These are phyloP conservation scores for Wickerhamiella cacticola DNA, from an alignment of 805 yeast genomes.

Conservation along the genomic window DNA sequence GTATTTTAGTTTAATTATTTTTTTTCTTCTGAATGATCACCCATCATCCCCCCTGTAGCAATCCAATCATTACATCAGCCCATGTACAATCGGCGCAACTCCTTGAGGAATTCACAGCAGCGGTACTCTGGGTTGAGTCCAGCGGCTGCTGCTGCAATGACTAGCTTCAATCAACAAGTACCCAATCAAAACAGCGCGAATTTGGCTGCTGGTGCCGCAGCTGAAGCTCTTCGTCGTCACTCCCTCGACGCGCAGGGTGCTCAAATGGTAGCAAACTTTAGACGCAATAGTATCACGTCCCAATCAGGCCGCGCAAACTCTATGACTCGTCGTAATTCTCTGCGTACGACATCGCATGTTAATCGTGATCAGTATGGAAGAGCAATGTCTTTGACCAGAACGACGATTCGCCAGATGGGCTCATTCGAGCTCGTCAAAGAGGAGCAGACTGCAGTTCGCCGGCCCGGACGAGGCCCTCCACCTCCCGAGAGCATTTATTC, in stretches of 20 bases:
- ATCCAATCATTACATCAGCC: constrained; percentile 1
- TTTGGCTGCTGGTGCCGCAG: constrained; percentile 28
- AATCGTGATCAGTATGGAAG: constrained; percentile 26
- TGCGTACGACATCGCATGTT: constrained; percentile 23
- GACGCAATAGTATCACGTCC: constrained; percentile 13
- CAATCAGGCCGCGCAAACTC: constrained; percentile 16
- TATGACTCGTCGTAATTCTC: constrained; percentile 20
- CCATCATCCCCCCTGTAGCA: neutral
- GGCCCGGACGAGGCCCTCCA: constrained; percentile 2
- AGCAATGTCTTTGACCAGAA: constrained; percentile 30
- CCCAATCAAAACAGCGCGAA: neutral
- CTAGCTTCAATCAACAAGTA: constrained; percentile 26
- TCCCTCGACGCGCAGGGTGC: constrained; percentile 23
- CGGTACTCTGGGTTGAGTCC: constrained; percentile 9
- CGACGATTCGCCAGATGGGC: constrained; percentile 30
- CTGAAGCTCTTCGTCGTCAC: constrained; percentile 29
- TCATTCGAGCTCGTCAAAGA: constrained; percentile 29
- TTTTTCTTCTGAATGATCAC: neutral
- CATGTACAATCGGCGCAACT: constrained; percentile 13
- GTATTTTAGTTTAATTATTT: neutral
- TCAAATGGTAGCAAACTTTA: constrained; percentile 20
- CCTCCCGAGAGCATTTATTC: constrained; percentile 10
- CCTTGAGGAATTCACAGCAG: constrained; percentile 7
- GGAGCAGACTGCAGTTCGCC: constrained; percentile 22
- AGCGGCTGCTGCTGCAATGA: constrained; percentile 52